Evolutionary conservation across 2,329 filamentous ascomycete genomes (phyloP).

Genomic region (Aureobasidium sp.): DNA sequence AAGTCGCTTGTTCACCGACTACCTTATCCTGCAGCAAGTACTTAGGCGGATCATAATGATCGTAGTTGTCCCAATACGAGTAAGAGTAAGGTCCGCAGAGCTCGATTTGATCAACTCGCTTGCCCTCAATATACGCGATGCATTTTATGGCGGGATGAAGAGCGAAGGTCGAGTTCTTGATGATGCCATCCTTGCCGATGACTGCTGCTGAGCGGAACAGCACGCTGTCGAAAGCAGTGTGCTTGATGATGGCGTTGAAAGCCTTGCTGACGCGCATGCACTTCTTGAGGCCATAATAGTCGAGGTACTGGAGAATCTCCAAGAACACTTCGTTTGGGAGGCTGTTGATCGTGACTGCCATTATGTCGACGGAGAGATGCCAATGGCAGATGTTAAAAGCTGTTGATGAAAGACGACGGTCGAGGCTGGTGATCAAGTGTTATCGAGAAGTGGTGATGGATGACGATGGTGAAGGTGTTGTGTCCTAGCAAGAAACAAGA

Average conservation of each 20-base stretch:
- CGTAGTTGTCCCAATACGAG: neutral
- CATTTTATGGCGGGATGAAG: neutral
- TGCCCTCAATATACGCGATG: too few species aligned
- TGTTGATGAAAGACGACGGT: neutral
- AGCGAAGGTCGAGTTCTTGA: neutral
- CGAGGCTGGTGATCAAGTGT: neutral
- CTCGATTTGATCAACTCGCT: neutral
- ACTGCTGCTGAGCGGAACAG: neutral
- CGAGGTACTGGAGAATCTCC: neutral
- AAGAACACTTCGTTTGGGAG: neutral
- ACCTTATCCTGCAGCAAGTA: neutral
- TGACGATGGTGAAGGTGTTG: neutral
- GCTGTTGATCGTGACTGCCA: neutral
- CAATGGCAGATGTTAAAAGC: too few species aligned
- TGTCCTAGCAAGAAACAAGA: neutral
- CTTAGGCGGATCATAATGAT: neutral
- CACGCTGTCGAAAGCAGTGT: neutral
- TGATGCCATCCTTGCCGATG: neutral
- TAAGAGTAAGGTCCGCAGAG: neutral
- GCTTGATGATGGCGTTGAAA: neutral
- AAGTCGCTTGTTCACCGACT: neutral
- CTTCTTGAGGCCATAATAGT: neutral
- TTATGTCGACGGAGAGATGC: neutral
- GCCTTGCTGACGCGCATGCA: neutral
- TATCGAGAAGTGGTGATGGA: neutral